A percentile compares a stretch with the other conserved stretches of the same genome.
phyloP scores from a whole-genome alignment of 1,284 basidiomycete species.

The Cerrena zonata region DNA sequence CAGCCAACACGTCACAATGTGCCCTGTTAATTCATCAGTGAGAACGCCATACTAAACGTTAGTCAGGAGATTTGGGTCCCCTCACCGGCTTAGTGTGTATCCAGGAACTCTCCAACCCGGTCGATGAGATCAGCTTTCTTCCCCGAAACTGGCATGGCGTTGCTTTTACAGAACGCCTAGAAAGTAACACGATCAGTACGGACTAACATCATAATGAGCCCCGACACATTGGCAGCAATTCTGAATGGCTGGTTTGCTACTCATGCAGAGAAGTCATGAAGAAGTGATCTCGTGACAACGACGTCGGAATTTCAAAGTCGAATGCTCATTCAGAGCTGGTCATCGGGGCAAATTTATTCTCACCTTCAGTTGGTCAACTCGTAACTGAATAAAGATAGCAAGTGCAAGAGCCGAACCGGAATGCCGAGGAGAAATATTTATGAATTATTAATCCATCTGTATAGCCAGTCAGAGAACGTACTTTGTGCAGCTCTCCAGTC shows the following conservation, averaged over 20 bases:
- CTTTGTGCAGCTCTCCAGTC: constrained; percentile 57
- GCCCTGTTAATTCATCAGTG: neutral
- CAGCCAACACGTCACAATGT: constrained; percentile 8
- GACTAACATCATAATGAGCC: neutral
- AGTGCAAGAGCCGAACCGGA: no score
- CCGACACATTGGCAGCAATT: neutral
- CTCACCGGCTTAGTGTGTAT: constrained; percentile 19
- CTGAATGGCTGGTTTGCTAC: neutral
- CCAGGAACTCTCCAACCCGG: constrained; percentile 56
- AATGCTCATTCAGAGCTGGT: neutral
- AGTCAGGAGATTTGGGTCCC: neutral
- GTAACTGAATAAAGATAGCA: constrained; percentile 45
- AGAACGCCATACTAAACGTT: neutral
- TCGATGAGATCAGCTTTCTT: constrained; percentile 68
- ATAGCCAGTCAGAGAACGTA: constrained; percentile 28
- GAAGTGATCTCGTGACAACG: neutral
- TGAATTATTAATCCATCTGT: no score
- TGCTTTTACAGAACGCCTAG: constrained; percentile 65
- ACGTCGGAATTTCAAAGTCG: no score
- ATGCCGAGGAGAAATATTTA: no score
- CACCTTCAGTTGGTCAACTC: constrained; percentile 75
- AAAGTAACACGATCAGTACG: constrained; percentile 1
- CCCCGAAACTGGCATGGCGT: constrained; percentile 53
- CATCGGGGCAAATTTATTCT: constrained; percentile 4
- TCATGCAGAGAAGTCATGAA: neutral